These are phyloP conservation scores for Lentinula boryana DNA, from an alignment of 768 basidiomycete species.

Conservation along the genomic window DNA sequence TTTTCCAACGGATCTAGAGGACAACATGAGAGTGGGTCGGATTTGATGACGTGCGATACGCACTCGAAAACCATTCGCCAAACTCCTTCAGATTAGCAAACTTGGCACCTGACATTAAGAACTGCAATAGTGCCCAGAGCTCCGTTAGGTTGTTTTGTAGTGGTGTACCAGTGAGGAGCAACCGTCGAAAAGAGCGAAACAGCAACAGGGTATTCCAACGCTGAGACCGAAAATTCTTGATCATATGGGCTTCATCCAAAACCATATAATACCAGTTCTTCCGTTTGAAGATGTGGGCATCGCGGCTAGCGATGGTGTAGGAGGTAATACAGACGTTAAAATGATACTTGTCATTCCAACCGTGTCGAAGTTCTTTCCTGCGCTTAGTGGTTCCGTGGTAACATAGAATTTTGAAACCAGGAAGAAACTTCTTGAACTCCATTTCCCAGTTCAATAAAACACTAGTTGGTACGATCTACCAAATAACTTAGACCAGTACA, in stretches of 20 bases:
- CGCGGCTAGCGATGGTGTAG: slow-evolving; percentile 87
- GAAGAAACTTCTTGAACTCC: slow-evolving; percentile 95
- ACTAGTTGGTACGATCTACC: slow-evolving; percentile 81
- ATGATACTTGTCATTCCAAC: slow-evolving; percentile 84
- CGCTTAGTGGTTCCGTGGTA: slow-evolving; percentile 91
- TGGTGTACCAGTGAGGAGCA: slow-evolving; percentile 93
- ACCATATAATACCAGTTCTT: slow-evolving; percentile 97
- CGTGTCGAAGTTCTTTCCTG: slow-evolving; percentile 82
- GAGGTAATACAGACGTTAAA: slow-evolving; percentile 96
- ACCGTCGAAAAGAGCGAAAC: slow-evolving; percentile 80
- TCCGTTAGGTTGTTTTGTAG: slow-evolving; percentile 96
- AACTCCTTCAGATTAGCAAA: slow-evolving; percentile 94
- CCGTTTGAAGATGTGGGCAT: slow-evolving; percentile 87
- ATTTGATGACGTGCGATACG: slow-evolving; percentile 21
- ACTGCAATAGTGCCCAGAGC: slow-evolving; percentile 92
- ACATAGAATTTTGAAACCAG: slow-evolving; percentile 79
- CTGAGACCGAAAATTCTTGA: slow-evolving; percentile 94
- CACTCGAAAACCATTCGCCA: slow-evolving; percentile 94
- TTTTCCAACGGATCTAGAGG: slow-evolving; percentile 82
- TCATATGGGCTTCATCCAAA: slow-evolving; percentile 95
- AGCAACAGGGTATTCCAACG: slow-evolving; percentile 89
- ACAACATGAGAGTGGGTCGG: neutral
- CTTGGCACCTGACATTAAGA: slow-evolving; percentile 82
- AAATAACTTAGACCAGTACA: neutral
- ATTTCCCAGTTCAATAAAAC: slow-evolving; percentile 95